phyloP scores from a whole-genome alignment of 1,284 basidiomycete genomes.

The Anthracocystis walkeri region DNA sequence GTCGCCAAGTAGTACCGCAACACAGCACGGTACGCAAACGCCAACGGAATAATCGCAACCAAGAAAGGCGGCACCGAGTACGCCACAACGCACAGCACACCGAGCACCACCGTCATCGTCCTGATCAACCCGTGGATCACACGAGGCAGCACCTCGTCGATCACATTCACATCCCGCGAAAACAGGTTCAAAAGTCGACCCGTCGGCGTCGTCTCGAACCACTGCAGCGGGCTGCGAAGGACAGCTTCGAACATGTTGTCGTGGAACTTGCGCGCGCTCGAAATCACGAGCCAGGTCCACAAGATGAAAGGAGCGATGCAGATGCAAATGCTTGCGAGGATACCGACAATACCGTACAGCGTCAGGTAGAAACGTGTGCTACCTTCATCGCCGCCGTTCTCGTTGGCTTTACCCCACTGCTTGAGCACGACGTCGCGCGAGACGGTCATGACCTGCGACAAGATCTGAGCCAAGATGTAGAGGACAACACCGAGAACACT shows the following conservation, averaged over 20 bases:
- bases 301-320: constrained; percentile 66
- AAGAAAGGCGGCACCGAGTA: constrained; percentile 82
- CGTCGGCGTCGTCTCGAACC: constrained; percentile 67
- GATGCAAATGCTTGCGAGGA: constrained; percentile 57
- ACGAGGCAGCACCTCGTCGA: constrained; percentile 74
- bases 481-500: constrained; percentile 54
- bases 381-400: constrained; percentile 33
- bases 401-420: constrained; percentile 65
- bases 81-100: constrained; percentile 78
- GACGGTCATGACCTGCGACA: constrained; percentile 62
- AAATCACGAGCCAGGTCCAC: constrained; percentile 63
- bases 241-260: constrained; percentile 64
- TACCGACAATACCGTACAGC: constrained; percentile 63
- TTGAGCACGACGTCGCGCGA: constrained; percentile 66
- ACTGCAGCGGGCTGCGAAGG: constrained; percentile 64
- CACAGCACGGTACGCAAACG: constrained; percentile 61
- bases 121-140: constrained; percentile 64
- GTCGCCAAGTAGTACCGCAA: constrained; percentile 84
- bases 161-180: constrained; percentile 90
- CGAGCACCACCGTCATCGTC: constrained; percentile 72
- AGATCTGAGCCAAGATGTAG: constrained; percentile 58
- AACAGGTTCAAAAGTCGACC: constrained; percentile 85
- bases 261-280: constrained; percentile 63
- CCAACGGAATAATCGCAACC: constrained; percentile 71
- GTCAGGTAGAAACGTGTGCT: constrained; percentile 62